Percentiles rank a stretch among this genome's conserved stretches.
Evolutionary conservation across 1,284 basidiomycete genomes (phyloP).

Genomic region (Cronartium ribicola): DNA sequence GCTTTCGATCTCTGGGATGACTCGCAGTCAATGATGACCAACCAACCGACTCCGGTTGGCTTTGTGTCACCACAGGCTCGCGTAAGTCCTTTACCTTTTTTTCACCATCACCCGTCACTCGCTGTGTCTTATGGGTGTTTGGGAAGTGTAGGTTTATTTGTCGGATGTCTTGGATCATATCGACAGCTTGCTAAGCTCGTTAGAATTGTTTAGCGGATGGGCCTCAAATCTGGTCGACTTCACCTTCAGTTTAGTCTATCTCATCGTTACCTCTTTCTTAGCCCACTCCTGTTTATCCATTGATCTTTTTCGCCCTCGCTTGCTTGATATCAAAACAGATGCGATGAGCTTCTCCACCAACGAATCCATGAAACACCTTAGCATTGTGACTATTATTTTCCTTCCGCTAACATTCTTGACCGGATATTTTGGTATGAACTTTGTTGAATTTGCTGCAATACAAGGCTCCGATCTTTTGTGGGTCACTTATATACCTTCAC

Average conservation of each 20-base stretch:
- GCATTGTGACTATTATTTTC: slow-evolving; percentile 37
- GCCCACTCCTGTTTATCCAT: not conserved
- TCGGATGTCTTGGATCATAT: slow-evolving; percentile 38
- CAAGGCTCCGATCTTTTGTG: slow-evolving; percentile 25
- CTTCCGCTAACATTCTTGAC: slow-evolving; percentile 30
- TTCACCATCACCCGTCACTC: not conserved
- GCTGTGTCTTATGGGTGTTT: not conserved
- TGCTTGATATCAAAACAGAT: slow-evolving; percentile 1
- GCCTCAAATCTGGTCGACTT: slow-evolving; percentile 37
- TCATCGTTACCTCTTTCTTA: not conserved
- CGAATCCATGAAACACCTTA: slow-evolving; percentile 34
- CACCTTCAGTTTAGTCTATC: slow-evolving; percentile 24
- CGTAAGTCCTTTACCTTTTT: not conserved
- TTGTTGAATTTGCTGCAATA: slow-evolving; percentile 20
- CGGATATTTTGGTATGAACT: slow-evolving; percentile 35
- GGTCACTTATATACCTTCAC: not conserved
- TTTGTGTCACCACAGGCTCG: slow-evolving; percentile 27
- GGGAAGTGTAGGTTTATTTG: slow-evolving; percentile 12
- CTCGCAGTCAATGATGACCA: not conserved
- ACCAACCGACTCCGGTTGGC: not conserved
- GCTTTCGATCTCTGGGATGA: slow-evolving; percentile 1
- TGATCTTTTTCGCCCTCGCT: not conserved
- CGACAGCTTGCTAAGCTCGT: slow-evolving; percentile 28
- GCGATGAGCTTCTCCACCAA: slow-evolving; percentile 39
- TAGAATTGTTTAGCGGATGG: slow-evolving; percentile 29